A percentile compares a stretch with the other conserved stretches of the same genome.
Conservation (phyloP, 2,329 filamentous ascomycete species). For the Phialophora verrucosa region DNA sequence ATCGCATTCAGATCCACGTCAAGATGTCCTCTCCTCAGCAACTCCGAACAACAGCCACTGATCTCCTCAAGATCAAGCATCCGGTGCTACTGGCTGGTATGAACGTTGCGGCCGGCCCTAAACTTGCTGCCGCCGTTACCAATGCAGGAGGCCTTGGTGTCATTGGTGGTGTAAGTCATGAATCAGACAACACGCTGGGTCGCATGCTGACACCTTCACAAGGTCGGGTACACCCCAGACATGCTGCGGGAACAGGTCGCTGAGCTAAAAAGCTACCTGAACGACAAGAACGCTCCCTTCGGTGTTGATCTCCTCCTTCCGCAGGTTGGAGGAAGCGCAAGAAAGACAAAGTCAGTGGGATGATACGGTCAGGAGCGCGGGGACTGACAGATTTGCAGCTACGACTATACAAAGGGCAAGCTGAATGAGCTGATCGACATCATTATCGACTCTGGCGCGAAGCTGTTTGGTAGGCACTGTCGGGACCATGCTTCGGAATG, state of each 20-base stretch:
- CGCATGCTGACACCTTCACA: conserved; percentile 11
- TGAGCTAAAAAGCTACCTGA: conserved; percentile 86
- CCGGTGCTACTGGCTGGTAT: conserved; percentile 95
- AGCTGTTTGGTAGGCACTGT: conserved; percentile 67
- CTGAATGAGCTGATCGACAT: conserved; percentile 88
- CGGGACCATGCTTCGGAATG: background rate
- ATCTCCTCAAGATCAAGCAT: conserved; percentile 98
- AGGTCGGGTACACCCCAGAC: conserved; percentile 82
- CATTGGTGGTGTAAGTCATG: conserved; percentile 75
- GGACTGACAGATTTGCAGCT: conserved; percentile 62
- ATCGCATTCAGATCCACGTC: conserved; percentile 11
- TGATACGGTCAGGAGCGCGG: background rate
- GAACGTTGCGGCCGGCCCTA: conserved; percentile 97
- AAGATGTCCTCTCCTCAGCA: conserved; percentile 64
- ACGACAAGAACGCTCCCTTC: conserved; percentile 92
- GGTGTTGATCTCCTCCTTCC: conserved; percentile 92
- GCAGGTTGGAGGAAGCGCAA: conserved; percentile 89
- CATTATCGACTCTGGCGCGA: conserved; percentile 88
- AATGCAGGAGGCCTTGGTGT: conserved; percentile 97
- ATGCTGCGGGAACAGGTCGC: conserved; percentile 95
- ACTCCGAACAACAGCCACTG: conserved; percentile 89
- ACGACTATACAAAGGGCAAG: conserved; percentile 99
- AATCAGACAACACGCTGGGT: conserved; percentile 4
- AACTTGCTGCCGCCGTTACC: conserved; percentile 93
- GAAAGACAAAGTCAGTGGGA: conserved; percentile 85